A percentile compares a stretch with the other conserved stretches of the same genome.
Evolutionary conservation across 78 protist species (phyloP).

Genomic region (Dictyostelium purpureum): DNA sequence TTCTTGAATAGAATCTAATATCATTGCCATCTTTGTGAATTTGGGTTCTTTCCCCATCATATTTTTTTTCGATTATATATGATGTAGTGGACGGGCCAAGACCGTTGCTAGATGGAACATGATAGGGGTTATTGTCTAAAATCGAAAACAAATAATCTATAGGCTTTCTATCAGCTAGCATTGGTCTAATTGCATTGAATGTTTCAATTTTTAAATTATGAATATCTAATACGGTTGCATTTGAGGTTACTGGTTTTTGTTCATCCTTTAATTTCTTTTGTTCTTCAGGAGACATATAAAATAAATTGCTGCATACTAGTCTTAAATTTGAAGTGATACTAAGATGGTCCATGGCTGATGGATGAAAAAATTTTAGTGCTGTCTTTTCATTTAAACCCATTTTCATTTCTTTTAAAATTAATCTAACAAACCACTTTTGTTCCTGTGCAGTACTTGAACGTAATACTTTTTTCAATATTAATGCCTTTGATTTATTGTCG

Average conservation of each 20-base stretch:
- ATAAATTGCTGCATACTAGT: constrained; percentile 43
- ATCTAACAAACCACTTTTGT: constrained; percentile 92
- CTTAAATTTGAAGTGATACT: constrained; percentile 43
- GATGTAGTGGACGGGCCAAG: background rate
- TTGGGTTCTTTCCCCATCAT: constrained; percentile 93
- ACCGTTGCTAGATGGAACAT: background rate
- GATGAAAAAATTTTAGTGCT: constrained; percentile 81
- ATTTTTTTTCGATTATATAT: constrained; percentile 84
- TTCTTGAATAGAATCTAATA: constrained; percentile 63
- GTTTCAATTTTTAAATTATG: constrained; percentile 20
- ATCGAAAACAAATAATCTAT: constrained; percentile 24
- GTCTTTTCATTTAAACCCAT: constrained; percentile 76
- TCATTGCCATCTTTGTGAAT: constrained; percentile 76
- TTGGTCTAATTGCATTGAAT: constrained; percentile 91
- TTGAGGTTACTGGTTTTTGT: background rate
- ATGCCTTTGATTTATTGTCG: constrained; percentile 45
- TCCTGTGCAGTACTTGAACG: constrained; percentile 79
- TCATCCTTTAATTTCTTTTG: background rate
- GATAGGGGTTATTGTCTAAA: background rate
- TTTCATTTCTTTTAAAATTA: constrained; percentile 86
- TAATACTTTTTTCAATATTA: constrained; percentile 40
- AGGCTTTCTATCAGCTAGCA: constrained; percentile 87
- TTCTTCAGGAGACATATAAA: constrained; percentile 1
- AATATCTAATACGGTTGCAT: background rate
- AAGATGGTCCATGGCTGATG: constrained; percentile 80